Percentiles rank a stretch among this genome's conserved stretches.
Conservation (phyloP, 1,284 basidiomycete species). For the Limonomyces culmigenus region DNA sequence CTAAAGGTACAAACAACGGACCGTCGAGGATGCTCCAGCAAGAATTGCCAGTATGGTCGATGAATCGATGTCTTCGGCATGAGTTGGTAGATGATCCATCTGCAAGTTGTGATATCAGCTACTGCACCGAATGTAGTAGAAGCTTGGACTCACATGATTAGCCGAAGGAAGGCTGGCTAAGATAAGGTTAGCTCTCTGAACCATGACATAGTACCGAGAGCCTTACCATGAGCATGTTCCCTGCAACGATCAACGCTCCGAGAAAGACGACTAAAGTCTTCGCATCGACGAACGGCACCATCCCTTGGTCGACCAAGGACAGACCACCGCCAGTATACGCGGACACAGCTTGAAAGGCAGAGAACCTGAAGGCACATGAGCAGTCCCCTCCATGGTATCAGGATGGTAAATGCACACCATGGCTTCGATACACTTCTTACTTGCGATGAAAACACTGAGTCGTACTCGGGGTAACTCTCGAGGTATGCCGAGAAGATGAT, state of each 20-base stretch:
- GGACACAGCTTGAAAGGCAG: slow-evolving; percentile 22
- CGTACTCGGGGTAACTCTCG: slow-evolving; percentile 21
- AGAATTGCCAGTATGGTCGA: slow-evolving; percentile 51
- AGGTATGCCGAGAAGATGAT: slow-evolving; percentile 42
- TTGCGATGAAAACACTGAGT: slow-evolving; percentile 27
- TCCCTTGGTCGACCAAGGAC: slow-evolving; percentile 35
- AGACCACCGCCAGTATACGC: slow-evolving; percentile 39
- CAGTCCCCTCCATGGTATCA: not conserved
- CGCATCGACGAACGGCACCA: slow-evolving; percentile 35
- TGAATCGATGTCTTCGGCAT: slow-evolving; percentile 25
- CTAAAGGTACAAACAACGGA: slow-evolving; percentile 8
- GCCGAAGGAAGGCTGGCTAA: slow-evolving; percentile 20
- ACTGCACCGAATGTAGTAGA: slow-evolving; percentile 5
- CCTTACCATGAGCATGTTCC: slow-evolving; percentile 3
- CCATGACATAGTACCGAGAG: not conserved
- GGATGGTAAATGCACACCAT: slow-evolving; percentile 25
- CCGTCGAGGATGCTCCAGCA: slow-evolving; percentile 68
- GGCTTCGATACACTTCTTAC: slow-evolving; percentile 26
- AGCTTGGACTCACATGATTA: slow-evolving; percentile 22
- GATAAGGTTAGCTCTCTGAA: not conserved
- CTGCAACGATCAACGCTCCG: slow-evolving; percentile 6
- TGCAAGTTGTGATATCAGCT: slow-evolving; percentile 8
- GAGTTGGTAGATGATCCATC: slow-evolving; percentile 31
- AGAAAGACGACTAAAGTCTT: slow-evolving; percentile 31
- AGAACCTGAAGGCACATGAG: slow-evolving; percentile 20